Evolutionary conservation across 2,329 filamentous ascomycete genomes (phyloP), one percentile per base, ranked within the genome.

Genomic region (Aspergillus brunneoviolaceus): DNA sequence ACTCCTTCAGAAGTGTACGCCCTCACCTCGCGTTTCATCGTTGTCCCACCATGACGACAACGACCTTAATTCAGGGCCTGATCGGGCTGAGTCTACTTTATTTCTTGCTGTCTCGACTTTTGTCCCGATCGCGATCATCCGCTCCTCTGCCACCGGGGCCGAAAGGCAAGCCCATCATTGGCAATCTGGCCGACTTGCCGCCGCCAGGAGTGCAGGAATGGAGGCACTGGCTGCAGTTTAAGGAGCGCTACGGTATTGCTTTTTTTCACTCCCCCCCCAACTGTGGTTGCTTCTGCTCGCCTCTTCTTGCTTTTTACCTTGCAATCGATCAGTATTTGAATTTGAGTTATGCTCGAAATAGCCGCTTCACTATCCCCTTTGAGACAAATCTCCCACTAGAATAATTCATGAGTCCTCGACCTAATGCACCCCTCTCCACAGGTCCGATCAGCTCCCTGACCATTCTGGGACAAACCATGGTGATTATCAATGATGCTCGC

Each of bases 161-260:
- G 0, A 80, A 75, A 50, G 74, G 74, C 0, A 62, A 79, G 1
- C 80, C 80, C 0, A 23, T 84, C 0, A 29, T 84, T 5, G 82
- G 82, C 3, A 84, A 84, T 61, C 60, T 83, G 19, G 62, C 63
- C 1, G 80, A 84, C 57, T 66, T 84, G 16, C 81, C 82, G 0
- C 69, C 72, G 0, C 63, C 71, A 23, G 71, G 70, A 4, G 64
- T 65, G 42, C 71, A 72, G 5, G 77, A 79, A 56, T 75, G 67
- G 62, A 63, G 72, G 14, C 75, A 80, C 51, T 80, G 77, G 77
- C 56, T 76, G 0, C 66, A 77, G 48, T 74, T 76, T 58, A 79
- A 78, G 57, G 70, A 78, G 11, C 58, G 68, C 2, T 75, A 76
- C 63, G 74, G 74, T 60, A n/a, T 7, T 29, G n/a, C 23, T 11